Base-by-base conservation (phyloP, 495 filamentous ascomycete species). In the Parmelia sp. region DNA sequence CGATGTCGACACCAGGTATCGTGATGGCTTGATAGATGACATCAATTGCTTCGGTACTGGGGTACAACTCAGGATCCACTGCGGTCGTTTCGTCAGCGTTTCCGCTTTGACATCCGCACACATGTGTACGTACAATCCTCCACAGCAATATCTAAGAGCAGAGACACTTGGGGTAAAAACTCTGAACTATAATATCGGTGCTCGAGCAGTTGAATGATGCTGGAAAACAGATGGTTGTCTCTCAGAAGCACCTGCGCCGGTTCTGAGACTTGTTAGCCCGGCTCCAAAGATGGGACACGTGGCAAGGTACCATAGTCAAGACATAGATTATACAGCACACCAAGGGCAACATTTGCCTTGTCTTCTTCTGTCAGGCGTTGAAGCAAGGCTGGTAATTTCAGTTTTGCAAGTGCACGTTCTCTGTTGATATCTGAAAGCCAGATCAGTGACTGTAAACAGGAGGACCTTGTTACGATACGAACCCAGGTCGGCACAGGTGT, bases 401-500 rank as follows among this genome's bases (percentile, higher is more conserved):
- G 81, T 42, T 80, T 80, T 11, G 79, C 78, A 31, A 90, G 78
- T 11, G 91, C 83, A 35, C 83, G 79, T n/a, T 80, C 79, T 59
- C 90, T 76, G 69, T 92, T 92, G 66, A 84, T 84, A 74, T 93
- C 90, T 91, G 25, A 66, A 27, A 66, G 57, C 45, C 23, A 51
- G 58, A 31, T 67, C 57, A 63, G 51, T 57, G 19, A 57, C 29
- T 21, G 21, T 62, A 45, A 64, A 39, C 23, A 17, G 64, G 21
- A 12, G n/a, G 45, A 27, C 56, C 39, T 35, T 21, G n/a, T 5
- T 19, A 19, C 68, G 78, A 69, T 75, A 60, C 47, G n/a, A 53
- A 89, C 89, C 84, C 61, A 84, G 87, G 70, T 93, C 90, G 53
- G 90, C 90, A 73, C 89, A 92, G n/a, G 84, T 85, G 73, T 93